These are phyloP conservation scores for Xanthoconium separans DNA, from an alignment of 1,284 basidiomycete genomes.

Conservation along the genomic window DNA sequence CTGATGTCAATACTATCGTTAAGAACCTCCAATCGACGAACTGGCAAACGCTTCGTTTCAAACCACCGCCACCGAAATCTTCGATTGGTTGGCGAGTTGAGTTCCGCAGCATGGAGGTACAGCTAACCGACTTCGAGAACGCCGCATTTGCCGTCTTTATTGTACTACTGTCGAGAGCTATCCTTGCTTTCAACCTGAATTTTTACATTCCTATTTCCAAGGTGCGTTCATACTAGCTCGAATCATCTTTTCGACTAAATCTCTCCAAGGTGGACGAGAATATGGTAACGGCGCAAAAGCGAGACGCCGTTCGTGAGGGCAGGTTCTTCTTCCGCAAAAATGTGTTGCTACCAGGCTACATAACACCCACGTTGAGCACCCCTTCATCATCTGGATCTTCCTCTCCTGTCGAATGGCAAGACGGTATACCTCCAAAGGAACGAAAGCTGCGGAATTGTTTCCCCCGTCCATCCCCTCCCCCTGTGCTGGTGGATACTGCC, in stretches of 20 bases:
- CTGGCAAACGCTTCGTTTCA: slow-evolving; percentile 99
- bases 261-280: slow-evolving; percentile 88
- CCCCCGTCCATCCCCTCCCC: slow-evolving; percentile 52
- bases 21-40: slow-evolving; percentile 99
- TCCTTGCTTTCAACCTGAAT: slow-evolving; percentile 89
- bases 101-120: slow-evolving; percentile 98
- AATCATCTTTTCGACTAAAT: slow-evolving; percentile 1
- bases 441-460: slow-evolving; percentile 73
- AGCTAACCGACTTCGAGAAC: slow-evolving; percentile 99
- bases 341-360: slow-evolving; percentile 64
- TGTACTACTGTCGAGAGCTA: slow-evolving; percentile 91
- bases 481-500: slow-evolving; percentile 39
- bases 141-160: slow-evolving; percentile 95
- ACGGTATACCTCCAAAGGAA: slow-evolving; percentile 47
- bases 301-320: slow-evolving; percentile 73
- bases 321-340: slow-evolving; percentile 92
- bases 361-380: slow-evolving; percentile 38
- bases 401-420: slow-evolving; percentile 43
- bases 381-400: slow-evolving; percentile 52
- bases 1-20: slow-evolving; percentile 8
- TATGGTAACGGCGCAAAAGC: slow-evolving; percentile 86
- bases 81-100: slow-evolving; percentile 98
- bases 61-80: slow-evolving; percentile 92
- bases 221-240: slow-evolving; percentile 42
- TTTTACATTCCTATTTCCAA: slow-evolving; percentile 98